Conservation (phyloP, 306 rosid species). For the Dalbergia cochinchinensis region DNA sequence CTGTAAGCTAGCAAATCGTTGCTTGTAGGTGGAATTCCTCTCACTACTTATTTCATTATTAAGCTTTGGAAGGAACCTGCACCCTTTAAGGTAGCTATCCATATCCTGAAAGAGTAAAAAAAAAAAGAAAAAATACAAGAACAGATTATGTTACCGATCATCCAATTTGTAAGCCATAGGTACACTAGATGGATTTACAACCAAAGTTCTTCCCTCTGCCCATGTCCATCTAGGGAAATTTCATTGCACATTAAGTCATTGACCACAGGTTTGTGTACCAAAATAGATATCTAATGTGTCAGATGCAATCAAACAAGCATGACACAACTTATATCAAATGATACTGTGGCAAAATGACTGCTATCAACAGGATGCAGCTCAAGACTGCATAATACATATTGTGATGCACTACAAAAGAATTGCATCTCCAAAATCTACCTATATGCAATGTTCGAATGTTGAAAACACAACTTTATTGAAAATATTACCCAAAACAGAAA, state of each 20-base stretch:
- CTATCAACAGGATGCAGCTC: conserved; percentile 18
- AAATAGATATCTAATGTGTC: conserved; percentile 3
- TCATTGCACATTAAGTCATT: conserved; percentile 12
- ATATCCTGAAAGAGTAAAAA: conserved; percentile 58
- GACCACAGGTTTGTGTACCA: conserved; percentile 5
- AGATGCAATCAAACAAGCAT: background rate
- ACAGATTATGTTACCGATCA: conserved; percentile 16
- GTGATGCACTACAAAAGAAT: background rate
- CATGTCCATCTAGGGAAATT: conserved; percentile 16
- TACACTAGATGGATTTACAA: conserved; percentile 8
- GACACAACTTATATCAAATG: conserved; percentile 22
- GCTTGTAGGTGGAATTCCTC: conserved; percentile 69
- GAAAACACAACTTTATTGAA: conserved; percentile 10
- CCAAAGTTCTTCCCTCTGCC: background rate
- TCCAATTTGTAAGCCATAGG: conserved; percentile 12
- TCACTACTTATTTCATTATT: conserved; percentile 67
- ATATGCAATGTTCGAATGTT: conserved; percentile 16
- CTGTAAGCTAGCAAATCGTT: conserved; percentile 78
- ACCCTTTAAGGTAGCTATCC: conserved; percentile 61
- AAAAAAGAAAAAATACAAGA: background rate
- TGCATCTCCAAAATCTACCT: background rate
- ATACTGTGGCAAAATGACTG: conserved; percentile 16
- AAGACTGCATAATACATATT: background rate
- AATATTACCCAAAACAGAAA: conserved; percentile 23
- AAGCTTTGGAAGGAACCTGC: conserved; percentile 82